Percentiles rank a stretch among this genome's conserved stretches.
These are phyloP conservation scores for Sphagnum tenellum DNA, from an alignment of 225 moss, liverwort and hornwort species.

Conservation along the genomic window DNA sequence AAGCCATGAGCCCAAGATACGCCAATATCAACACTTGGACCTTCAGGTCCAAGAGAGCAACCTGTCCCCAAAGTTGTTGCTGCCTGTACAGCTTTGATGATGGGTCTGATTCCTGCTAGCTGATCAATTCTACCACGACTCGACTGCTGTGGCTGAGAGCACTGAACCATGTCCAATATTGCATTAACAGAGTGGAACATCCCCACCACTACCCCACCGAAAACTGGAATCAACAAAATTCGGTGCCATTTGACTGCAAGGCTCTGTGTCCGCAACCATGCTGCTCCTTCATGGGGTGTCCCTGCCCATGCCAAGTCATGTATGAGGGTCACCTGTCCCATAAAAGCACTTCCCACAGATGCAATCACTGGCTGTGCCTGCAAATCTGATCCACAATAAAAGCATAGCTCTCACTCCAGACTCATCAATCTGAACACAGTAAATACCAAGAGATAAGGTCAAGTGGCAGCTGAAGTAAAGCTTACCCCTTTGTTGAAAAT, in stretches of 20 bases:
- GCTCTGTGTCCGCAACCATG: slow-evolving; percentile 79
- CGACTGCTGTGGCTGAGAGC: slow-evolving; percentile 20
- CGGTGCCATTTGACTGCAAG: slow-evolving; percentile 75
- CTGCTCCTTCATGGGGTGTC: slow-evolving; percentile 73
- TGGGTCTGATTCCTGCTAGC: slow-evolving; percentile 57
- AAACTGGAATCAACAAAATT: slow-evolving; percentile 61
- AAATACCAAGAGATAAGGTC: too few relatives aligned
- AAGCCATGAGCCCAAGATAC: slow-evolving; percentile 95
- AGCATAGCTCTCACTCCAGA: too few relatives aligned
- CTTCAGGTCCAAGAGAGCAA: slow-evolving; percentile 86
- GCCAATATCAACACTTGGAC: slow-evolving; percentile 95
- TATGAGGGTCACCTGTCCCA: slow-evolving; percentile 56
- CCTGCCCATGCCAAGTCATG: slow-evolving; percentile 82
- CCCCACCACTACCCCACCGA: slow-evolving; percentile 85
- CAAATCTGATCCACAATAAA: too few relatives aligned
- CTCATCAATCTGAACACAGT: too few relatives aligned
- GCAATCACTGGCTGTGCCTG: too few relatives aligned
- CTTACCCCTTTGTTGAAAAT: slow-evolving; percentile 85
- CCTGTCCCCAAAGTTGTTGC: slow-evolving; percentile 77
- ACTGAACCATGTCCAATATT: slow-evolving; percentile 51
- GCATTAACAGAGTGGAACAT: slow-evolving; percentile 61
- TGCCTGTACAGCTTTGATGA: slow-evolving; percentile 69
- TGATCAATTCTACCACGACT: slow-evolving; percentile 50
- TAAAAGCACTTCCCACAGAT: neutral
- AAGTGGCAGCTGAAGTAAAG: neutral